These are phyloP conservation scores for Termitomyces sp. DNA, from an alignment of 768 basidiomycete species.

Conservation along the genomic window DNA sequence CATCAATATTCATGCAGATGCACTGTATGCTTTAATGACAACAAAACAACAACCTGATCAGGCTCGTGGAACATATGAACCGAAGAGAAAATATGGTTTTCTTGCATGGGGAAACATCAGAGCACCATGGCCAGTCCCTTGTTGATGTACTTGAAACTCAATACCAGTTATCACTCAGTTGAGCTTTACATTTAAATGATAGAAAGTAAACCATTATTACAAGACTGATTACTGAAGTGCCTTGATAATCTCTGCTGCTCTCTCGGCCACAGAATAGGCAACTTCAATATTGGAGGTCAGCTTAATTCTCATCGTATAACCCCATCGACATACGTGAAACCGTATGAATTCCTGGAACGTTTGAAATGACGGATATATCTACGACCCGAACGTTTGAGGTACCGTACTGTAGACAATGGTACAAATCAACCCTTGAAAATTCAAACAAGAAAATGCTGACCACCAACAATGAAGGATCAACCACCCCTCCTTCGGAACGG, in stretches of 20 bases:
- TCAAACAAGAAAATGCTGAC: background rate
- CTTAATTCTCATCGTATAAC: background rate
- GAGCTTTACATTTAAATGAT: too few relatives aligned
- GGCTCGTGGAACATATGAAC: too few relatives aligned
- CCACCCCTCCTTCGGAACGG: constrained; percentile 12
- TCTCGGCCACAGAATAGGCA: constrained; percentile 10
- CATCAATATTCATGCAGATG: too few relatives aligned
- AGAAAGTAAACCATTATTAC: background rate
- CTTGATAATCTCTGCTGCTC: constrained; percentile 11
- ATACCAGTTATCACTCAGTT: background rate
- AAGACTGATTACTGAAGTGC: background rate
- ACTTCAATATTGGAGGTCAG: background rate
- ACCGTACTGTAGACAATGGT: constrained; percentile 5
- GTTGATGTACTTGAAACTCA: too few relatives aligned
- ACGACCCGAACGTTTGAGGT: constrained; percentile 13
- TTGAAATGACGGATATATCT: constrained; percentile 10
- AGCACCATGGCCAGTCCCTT: too few relatives aligned
- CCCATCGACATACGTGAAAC: constrained; percentile 7
- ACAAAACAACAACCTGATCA: too few relatives aligned
- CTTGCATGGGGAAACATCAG: too few relatives aligned
- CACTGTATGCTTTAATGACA: too few relatives aligned
- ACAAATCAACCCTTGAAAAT: background rate
- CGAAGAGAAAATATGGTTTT: too few relatives aligned
- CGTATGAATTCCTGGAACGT: constrained; percentile 12
- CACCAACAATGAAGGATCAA: constrained; percentile 2